Evolutionary conservation across 257 asterid genomes (phyloP), one percentile per base, ranked within the genome.

Genomic region (Solanum gandarillasii): DNA sequence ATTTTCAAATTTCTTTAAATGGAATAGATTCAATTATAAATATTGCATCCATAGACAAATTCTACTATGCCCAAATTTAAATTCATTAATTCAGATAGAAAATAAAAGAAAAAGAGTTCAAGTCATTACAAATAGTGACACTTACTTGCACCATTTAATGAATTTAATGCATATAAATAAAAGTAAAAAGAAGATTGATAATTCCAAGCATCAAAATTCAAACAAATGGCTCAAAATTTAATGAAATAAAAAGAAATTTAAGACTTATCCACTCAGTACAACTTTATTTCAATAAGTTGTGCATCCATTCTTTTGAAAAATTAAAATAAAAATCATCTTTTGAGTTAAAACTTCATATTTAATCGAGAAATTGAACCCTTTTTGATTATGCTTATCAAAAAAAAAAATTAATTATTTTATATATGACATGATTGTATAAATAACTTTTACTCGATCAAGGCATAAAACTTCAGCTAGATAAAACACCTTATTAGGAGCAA

Each of bases 361-460:
- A 46, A 46, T 46, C 1, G 55, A 46, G 55, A 46, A 12, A 46
- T 46, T 46, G 55, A 46, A 46, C 18, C 18, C 0, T 46, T 46
- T 46, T 46, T 2, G 0, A 16, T 52, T 52, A 52, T 52, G 1
- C 62, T 52, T 52, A 52, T 48, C 0, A 46, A 12, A 43, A 43
- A 31, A 29, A 31, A 31, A 12, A 12, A 43, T 1, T 46, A 46
- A 52, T 0, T 18, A 52, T 18, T 18, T 52, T 52, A 55, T 55
- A 55, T 18, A 55, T 18, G 0, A 55, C n/a, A 55, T 55, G 23
- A 18, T 55, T 55, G 4, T 55, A 55, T 55, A 55, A 52, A 55
- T 18, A 55, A 2, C 0, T 55, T 55, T 55, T 55, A 55, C 0
- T 55, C n/a, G 0, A 18, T 0, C 9, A 6, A 55, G 4, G 65